phyloP scores from a whole-genome alignment of 139 green algal genomes.

The Yamagishiella unicocca region DNA sequence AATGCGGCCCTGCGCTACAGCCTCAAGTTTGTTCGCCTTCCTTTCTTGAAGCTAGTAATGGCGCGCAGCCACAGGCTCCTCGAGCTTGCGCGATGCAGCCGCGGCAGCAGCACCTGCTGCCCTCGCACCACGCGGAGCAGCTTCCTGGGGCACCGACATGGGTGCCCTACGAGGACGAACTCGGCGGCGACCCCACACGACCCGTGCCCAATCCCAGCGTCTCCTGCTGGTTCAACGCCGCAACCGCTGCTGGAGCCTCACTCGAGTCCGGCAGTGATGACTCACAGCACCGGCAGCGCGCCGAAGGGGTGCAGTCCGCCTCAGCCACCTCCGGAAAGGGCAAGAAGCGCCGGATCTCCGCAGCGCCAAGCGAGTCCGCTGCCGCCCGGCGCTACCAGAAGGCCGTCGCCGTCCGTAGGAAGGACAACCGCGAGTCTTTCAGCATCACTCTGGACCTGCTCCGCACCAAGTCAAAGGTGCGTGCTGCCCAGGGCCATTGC shows the following conservation, averaged over 20 bases:
- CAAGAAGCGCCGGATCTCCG: neutral
- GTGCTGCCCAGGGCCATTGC: neutral
- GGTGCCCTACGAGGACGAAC: too few species aligned
- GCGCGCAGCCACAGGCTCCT: too few species aligned
- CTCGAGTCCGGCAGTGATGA: neutral
- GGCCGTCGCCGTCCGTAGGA: neutral
- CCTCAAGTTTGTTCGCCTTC: too few species aligned
- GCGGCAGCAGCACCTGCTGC: too few species aligned
- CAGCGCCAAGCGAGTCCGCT: neutral
- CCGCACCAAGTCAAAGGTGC: neutral
- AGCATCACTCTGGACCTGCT: slow-evolving; percentile 18
- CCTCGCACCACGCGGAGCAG: too few species aligned
- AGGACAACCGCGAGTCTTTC: slow-evolving; percentile 15
- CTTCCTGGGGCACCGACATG: too few species aligned
- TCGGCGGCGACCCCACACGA: too few species aligned
- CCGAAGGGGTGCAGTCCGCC: neutral
- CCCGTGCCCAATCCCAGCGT: too few species aligned
- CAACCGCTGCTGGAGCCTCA: neutral
- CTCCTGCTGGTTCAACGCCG: neutral
- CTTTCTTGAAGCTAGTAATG: too few species aligned
- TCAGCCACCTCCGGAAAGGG: neutral
- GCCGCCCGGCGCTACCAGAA: slow-evolving; percentile 3
- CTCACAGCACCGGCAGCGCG: neutral
- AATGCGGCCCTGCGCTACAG: too few species aligned
- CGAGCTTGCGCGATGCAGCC: too few species aligned